Evolutionary conservation across 306 rosid species (phyloP).

Genomic region (Glycine latifolia): DNA sequence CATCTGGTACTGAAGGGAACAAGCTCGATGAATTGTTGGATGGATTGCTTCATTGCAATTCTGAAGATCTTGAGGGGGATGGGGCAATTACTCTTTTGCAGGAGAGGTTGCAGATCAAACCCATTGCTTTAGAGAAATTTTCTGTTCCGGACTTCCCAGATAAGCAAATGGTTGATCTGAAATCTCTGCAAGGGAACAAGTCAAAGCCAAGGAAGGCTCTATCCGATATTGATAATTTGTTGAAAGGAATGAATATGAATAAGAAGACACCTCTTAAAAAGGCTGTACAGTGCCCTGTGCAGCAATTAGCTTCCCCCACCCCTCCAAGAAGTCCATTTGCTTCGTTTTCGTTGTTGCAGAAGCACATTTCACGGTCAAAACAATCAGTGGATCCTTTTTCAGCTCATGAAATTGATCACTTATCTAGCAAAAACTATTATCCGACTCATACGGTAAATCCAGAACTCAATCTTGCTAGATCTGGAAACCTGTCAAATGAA

Average conservation of each 20-base stretch:
- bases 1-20: conserved; percentile 54
- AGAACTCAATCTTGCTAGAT: conserved; percentile 51
- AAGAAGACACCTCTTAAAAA: conserved; percentile 50
- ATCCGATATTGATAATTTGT: conserved; percentile 53
- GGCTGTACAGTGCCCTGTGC: conserved; percentile 47
- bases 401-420: conserved; percentile 53
- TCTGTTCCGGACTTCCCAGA: conserved; percentile 68
- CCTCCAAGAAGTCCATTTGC: conserved; percentile 82
- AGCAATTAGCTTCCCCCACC: conserved; percentile 65
- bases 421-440: conserved; percentile 47
- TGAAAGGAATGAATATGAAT: conserved; percentile 47
- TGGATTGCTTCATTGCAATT: conserved; percentile 59
- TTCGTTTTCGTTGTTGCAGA: conserved; percentile 52
- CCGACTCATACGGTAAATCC: conserved; percentile 21
- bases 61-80: conserved; percentile 74
- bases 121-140: conserved; percentile 63
- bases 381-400: conserved; percentile 73
- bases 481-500: conserved; percentile 48
- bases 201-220: conserved; percentile 61
- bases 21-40: conserved; percentile 56
- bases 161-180: conserved; percentile 54
- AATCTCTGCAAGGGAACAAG: conserved; percentile 52
- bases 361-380: conserved; percentile 59
- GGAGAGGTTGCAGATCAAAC: conserved; percentile 75
- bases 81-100: conserved; percentile 61